Evolutionary conservation across 176 grass and related monocot genomes (phyloP).

Genomic region (Paspalum notatum): DNA sequence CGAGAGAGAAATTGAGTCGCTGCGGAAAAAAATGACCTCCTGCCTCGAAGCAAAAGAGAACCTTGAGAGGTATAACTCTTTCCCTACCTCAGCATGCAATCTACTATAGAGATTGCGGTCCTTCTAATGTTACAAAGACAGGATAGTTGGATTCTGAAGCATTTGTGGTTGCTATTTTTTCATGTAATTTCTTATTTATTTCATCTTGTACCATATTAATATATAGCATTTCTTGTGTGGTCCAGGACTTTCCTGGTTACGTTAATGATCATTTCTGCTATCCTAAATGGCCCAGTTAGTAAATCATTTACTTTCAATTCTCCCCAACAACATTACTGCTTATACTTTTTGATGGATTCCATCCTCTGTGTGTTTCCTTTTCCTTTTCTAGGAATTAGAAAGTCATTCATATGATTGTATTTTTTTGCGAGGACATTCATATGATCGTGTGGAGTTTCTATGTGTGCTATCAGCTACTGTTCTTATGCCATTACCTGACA

Average conservation of each 20-base stretch:
- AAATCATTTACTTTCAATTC: conserved; percentile 1
- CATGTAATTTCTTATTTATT: conserved; percentile 4
- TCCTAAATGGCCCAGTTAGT: neutral
- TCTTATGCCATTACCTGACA: conserved; percentile 9
- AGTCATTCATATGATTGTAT: neutral
- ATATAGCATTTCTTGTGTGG: neutral
- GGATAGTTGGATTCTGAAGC: neutral
- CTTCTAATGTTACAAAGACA: conserved; percentile 2
- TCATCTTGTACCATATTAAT: neutral
- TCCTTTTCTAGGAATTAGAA: neutral
- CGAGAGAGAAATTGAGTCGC: conserved; percentile 76
- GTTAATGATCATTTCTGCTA: neutral
- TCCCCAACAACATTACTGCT: neutral
- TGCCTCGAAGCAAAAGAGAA: conserved; percentile 79
- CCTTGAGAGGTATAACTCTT: conserved; percentile 73
- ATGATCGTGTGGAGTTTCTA: neutral
- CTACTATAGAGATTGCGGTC: too few species aligned
- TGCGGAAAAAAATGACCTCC: conserved; percentile 81
- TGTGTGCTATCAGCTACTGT: neutral
- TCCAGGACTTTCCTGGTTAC: neutral
- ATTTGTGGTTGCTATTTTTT: neutral
- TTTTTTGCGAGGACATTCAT: too few species aligned
- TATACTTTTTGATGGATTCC: conserved; percentile 7
- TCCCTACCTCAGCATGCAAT: conserved; percentile 24
- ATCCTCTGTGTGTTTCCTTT: neutral